Evolutionary conservation across 208 protist genomes (phyloP), one percentile per base, ranked within the genome.

Genomic region (Novymonas esmeraldas): DNA sequence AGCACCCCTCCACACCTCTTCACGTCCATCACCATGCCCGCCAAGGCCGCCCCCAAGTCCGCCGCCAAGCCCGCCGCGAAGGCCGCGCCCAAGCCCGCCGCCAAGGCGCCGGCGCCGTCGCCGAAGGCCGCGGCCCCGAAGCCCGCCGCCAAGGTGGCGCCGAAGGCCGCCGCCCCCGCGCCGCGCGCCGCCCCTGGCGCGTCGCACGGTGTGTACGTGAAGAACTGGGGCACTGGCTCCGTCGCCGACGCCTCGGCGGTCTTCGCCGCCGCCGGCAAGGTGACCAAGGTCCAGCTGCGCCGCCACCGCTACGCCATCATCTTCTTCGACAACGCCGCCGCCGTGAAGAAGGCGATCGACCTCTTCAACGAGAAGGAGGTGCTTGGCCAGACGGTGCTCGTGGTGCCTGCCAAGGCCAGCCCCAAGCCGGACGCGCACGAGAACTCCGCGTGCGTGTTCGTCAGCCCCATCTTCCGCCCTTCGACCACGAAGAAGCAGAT

Each of bases 301-400:
- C 87, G 87, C 70, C 77, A 85, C 78, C 80, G 79, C 72, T 93
- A 90, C 84, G 87, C 82, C 34, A 61, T 93, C 42, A 70, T 93
- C 64, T 93, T 93, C 84, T 93, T 90, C 70, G 84, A 90, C 52
- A 89, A 70, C 72, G 50, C 82, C 14, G 87, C 87, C n/a, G 84
- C 84, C 29, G 87, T 93, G 77, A 90, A 89, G 82, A 90, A 90
- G 82, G 87, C 87, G 33, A 89, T 93, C 52, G 87, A 93, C 67
- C 80, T 89, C 52, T 93, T 93, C 85, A 88, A 93, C 79, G 82
- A 86, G 69, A 93, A 90, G 81, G 84, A 89, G 71, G 73, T 93
- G 56, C 51, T 81, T 46, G 87, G 87, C 65, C 56, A 55, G 60
- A 68, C 73, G 65, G 79, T 93, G 82, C 80, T 82, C 14, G 85